Conservation (phyloP, 805 yeast species). For the Yamadazyma olivae region DNA sequence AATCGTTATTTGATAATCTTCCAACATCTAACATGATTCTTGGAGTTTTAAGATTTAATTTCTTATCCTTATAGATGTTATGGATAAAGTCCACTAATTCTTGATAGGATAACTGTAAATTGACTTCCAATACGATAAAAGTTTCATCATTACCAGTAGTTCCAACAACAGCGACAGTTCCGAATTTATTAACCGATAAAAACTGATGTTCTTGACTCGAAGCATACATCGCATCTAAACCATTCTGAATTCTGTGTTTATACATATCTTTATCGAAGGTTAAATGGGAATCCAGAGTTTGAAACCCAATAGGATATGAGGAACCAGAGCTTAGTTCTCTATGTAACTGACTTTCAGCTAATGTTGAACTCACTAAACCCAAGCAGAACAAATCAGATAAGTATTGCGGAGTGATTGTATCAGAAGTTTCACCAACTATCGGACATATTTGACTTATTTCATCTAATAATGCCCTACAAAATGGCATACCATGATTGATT, state of each 20-base stretch:
- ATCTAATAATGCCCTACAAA: conserved; percentile 35
- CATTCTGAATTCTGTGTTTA: conserved; percentile 30
- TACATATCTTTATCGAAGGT: conserved; percentile 21
- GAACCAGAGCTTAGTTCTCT: conserved; percentile 50
- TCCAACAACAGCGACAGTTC: conserved; percentile 47
- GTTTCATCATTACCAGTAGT: conserved; percentile 51
- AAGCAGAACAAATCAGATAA: conserved; percentile 45
- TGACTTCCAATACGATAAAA: conserved; percentile 36
- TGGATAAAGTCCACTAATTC: conserved; percentile 14
- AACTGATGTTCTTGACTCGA: conserved; percentile 45
- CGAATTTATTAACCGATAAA: conserved; percentile 45
- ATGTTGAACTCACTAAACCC: conserved; percentile 41
- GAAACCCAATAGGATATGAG: conserved; percentile 49
- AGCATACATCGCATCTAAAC: conserved; percentile 46
- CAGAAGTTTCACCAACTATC: conserved; percentile 43
- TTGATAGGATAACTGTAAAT: conserved; percentile 9
- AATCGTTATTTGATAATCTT: conserved; percentile 15
- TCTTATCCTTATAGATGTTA: conserved; percentile 16
- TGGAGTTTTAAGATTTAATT: conserved; percentile 11
- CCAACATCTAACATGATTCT: conserved; percentile 31
- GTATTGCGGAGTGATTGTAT: conserved; percentile 51
- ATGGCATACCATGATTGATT: conserved; percentile 38
- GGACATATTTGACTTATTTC: conserved; percentile 44
- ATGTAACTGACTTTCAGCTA: conserved; percentile 48
- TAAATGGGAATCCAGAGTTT: conserved; percentile 18